These are phyloP conservation scores for Scytalidium lignicola DNA, from an alignment of 2,329 filamentous ascomycete genomes.

Conservation along the genomic window DNA sequence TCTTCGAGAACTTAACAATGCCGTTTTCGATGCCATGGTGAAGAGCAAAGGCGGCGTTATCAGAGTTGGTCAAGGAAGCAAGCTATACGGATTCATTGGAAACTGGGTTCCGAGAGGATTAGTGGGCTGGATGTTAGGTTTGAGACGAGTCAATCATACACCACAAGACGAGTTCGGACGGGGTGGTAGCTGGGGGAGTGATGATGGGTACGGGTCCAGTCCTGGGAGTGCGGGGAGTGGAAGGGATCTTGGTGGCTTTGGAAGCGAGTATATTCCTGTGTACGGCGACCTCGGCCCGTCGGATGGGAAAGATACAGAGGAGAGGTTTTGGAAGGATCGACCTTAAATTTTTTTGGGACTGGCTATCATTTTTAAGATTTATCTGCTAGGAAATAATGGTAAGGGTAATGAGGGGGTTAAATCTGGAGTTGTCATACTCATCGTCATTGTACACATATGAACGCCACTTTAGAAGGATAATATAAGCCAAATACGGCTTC, in stretches of 20 bases:
- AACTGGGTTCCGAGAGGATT: constrained; percentile 70
- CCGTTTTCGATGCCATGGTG: constrained; percentile 85
- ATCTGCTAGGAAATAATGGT: no score
- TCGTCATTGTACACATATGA: no score
- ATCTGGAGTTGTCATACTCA: no score
- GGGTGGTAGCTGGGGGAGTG: constrained; percentile 2
- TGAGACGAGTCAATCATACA: constrained; percentile 45
- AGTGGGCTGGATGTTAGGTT: constrained; percentile 92
- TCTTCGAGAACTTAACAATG: constrained; percentile 74
- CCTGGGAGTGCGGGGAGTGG: constrained; percentile 8
- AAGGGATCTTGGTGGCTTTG: no score
- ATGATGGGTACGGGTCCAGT: constrained; percentile 8
- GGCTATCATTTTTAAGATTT: neutral
- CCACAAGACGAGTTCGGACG: constrained; percentile 12
- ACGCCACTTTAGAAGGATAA: no score
- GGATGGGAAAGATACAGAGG: neutral
- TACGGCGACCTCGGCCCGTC: constrained; percentile 6
- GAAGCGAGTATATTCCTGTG: constrained; percentile 23
- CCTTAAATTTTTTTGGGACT: neutral
- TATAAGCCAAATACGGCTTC: no score
- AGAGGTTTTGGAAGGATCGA: constrained; percentile 2
- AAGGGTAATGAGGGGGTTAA: no score
- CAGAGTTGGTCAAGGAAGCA: constrained; percentile 78
- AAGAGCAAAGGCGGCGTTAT: constrained; percentile 53
- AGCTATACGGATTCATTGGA: constrained; percentile 81